A percentile compares a stretch with the other conserved stretches of the same genome.
These are phyloP conservation scores for Microbotryum lychnidis-dioicae DNA, from an alignment of 1,284 basidiomycete genomes.

Conservation along the genomic window DNA sequence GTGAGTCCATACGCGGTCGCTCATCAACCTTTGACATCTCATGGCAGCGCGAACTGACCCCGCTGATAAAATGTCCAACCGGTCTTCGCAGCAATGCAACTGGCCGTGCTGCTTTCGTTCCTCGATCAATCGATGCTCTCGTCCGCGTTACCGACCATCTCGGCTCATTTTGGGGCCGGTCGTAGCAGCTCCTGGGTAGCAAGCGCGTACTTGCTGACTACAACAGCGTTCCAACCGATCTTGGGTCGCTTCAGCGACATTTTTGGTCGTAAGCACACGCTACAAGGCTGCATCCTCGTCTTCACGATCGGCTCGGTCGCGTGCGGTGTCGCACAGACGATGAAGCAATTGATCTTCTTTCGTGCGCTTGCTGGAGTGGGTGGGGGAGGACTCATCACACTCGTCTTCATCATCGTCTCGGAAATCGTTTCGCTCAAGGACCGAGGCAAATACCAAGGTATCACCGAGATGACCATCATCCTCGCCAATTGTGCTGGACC, in stretches of 20 bases:
- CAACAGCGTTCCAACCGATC: constrained; percentile 56
- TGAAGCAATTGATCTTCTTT: constrained; percentile 64
- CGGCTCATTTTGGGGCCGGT: constrained; percentile 58
- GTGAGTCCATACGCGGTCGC: too few relatives aligned
- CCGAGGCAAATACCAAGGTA: constrained; percentile 44
- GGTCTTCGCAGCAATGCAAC: constrained; percentile 19
- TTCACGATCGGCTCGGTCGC: constrained; percentile 42
- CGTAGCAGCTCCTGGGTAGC: constrained; percentile 62
- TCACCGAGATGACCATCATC: constrained; percentile 34
- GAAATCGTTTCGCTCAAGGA: constrained; percentile 57
- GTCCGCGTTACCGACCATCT: constrained; percentile 53
- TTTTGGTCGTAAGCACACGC: constrained; percentile 61
- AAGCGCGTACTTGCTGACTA: constrained; percentile 56
- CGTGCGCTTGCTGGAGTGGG: constrained; percentile 58
- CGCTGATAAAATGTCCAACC: too few relatives aligned
- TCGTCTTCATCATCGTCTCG: constrained; percentile 57
- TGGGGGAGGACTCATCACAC: constrained; percentile 58
- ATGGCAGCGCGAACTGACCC: too few relatives aligned
- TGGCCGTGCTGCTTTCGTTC: constrained; percentile 46
- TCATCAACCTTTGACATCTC: too few relatives aligned
- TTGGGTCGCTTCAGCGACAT: constrained; percentile 66
- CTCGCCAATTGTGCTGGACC: constrained; percentile 41
- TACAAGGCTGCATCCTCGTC: constrained; percentile 56
- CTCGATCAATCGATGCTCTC: constrained; percentile 60
- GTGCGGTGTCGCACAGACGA: constrained; percentile 54